These are phyloP conservation scores for Skeletonema marinoi DNA, from an alignment of 108 stramenopile genomes.

Conservation along the genomic window DNA sequence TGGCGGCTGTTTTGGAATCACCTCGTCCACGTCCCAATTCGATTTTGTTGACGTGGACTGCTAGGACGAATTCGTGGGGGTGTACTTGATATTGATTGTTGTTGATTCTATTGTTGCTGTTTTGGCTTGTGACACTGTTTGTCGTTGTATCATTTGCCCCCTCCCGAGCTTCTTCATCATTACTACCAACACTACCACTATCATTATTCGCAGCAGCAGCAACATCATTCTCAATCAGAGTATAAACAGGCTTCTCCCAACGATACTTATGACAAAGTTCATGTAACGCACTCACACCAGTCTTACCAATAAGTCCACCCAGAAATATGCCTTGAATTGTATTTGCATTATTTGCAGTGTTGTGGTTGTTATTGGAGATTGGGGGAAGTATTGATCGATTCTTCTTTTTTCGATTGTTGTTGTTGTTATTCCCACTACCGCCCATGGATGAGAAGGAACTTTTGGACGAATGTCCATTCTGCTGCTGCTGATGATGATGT, in stretches of 20 bases:
- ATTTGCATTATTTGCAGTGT: not conserved
- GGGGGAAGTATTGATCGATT: conserved; percentile 19
- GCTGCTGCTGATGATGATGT: not conserved
- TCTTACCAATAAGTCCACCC: conserved; percentile 70
- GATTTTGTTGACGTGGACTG: conserved; percentile 62
- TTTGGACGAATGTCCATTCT: conserved; percentile 27
- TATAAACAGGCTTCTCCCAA: conserved; percentile 45
- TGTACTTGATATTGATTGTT: not conserved
- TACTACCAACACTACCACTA: not conserved
- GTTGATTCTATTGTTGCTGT: conserved; percentile 6
- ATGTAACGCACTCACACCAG: conserved; percentile 74
- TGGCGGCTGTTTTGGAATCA: conserved; percentile 65
- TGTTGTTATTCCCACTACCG: conserved; percentile 8
- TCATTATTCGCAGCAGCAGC: not conserved
- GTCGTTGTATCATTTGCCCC: conserved; percentile 2
- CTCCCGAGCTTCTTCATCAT: not conserved
- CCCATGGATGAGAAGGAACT: conserved; percentile 40
- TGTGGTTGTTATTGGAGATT: not conserved
- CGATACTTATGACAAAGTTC: conserved; percentile 82
- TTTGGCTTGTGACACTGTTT: not conserved
- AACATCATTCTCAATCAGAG: conserved; percentile 1
- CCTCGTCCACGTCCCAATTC: conserved; percentile 72
- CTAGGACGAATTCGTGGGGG: conserved; percentile 56
- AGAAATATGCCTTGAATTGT: conserved; percentile 14
- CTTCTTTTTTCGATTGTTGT: conserved; percentile 34